Percentiles rank a stretch among this genome's conserved stretches.
These are phyloP conservation scores for Epichloe glyceriae DNA, from an alignment of 2,329 filamentous ascomycete genomes.

Conservation along the genomic window DNA sequence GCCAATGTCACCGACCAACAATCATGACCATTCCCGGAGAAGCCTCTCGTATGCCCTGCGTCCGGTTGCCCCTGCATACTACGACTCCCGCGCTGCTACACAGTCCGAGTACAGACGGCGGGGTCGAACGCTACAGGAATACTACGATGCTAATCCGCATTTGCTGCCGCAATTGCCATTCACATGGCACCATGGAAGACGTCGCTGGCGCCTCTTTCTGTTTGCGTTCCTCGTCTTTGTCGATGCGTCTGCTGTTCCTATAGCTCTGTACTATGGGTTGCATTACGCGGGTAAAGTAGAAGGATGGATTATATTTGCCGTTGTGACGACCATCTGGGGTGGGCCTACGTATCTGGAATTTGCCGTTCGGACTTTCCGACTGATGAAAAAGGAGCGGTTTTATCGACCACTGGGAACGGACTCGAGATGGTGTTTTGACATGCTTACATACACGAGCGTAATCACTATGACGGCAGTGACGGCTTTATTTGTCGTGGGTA, in stretches of 20 bases:
- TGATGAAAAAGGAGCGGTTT: slow-evolving; percentile 34
- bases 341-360: slow-evolving; percentile 42
- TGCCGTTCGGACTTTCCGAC: slow-evolving; percentile 32
- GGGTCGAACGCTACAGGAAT: slow-evolving; percentile 24
- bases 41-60: slow-evolving; percentile 24
- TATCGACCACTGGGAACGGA: slow-evolving; percentile 36
- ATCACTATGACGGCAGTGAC: slow-evolving; percentile 37
- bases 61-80: slow-evolving; percentile 23
- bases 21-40: slow-evolving; percentile 10
- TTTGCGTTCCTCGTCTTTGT: slow-evolving; percentile 36
- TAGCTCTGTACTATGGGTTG: slow-evolving; percentile 39
- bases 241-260: slow-evolving; percentile 30
- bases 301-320: slow-evolving; percentile 34
- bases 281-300: slow-evolving; percentile 26
- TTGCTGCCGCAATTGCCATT: slow-evolving; percentile 27
- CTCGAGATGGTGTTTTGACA: slow-evolving; percentile 36
- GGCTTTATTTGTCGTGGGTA: slow-evolving; percentile 35
- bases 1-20: not conserved
- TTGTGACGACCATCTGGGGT: slow-evolving; percentile 42
- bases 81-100: slow-evolving; percentile 26
- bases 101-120: slow-evolving; percentile 22
- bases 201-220: slow-evolving; percentile 31
- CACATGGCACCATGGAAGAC: slow-evolving; percentile 27
- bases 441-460: slow-evolving; percentile 32
- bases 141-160: slow-evolving; percentile 25